These are phyloP conservation scores for Thecamonas trahens DNA, from an alignment of 78 protist species.

Conservation along the genomic window DNA sequence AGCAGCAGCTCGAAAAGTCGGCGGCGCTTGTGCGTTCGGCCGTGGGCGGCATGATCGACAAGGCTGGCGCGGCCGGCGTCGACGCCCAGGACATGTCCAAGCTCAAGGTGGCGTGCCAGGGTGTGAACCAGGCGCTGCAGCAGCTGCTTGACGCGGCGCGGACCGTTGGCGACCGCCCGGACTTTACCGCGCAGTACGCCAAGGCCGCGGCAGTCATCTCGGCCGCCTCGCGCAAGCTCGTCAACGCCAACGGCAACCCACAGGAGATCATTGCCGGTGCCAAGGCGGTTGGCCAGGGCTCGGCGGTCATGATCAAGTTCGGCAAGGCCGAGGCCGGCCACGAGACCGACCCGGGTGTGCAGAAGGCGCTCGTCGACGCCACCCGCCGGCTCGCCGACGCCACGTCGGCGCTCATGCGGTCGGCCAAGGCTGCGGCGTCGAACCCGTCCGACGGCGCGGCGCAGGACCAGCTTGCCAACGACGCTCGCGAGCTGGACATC, in stretches of 20 bases:
- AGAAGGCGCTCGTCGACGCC: not conserved
- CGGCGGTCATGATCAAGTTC: not conserved
- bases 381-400: constrained; percentile 3
- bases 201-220: not conserved
- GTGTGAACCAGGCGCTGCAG: too few species aligned
- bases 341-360: not conserved
- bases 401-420: not conserved
- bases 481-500: not conserved
- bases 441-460: not conserved
- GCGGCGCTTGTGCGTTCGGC: too few species aligned
- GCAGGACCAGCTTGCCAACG: not conserved
- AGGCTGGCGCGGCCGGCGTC: too few species aligned
- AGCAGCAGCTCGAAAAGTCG: too few species aligned
- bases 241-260: not conserved
- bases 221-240: not conserved
- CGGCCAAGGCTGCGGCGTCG: constrained; percentile 11
- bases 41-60: too few species aligned
- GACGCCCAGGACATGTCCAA: too few species aligned
- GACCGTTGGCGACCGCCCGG: too few species aligned
- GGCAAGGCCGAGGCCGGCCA: constrained; percentile 2
- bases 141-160: not conserved
- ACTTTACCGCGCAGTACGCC: too few species aligned
- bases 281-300: not conserved
- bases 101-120: too few species aligned
- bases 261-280: not conserved